phyloP scores from a whole-genome alignment of 768 basidiomycete species.

The Tubosaeta brunneosetosa region DNA sequence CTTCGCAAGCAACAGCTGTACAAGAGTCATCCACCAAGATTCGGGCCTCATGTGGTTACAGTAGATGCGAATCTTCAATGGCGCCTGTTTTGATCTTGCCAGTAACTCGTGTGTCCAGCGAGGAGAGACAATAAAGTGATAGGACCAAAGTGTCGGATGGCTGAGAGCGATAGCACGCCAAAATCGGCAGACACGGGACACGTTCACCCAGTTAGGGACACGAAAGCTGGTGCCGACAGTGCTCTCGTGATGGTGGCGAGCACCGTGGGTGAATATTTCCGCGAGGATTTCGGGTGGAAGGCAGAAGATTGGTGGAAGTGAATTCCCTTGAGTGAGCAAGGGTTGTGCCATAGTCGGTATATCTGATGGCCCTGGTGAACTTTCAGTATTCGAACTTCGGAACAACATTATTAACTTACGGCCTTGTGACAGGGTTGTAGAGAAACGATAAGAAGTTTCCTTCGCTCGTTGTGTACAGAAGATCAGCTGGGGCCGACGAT shows the following conservation, averaged over 20 bases:
- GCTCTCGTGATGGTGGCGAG: neutral
- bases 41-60: neutral
- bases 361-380: no score
- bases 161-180: neutral
- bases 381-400: no score
- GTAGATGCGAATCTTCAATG: neutral
- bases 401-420: no score
- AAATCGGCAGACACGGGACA: neutral
- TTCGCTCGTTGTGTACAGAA: no score
- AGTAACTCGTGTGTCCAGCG: neutral
- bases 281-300: neutral
- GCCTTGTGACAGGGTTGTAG: no score
- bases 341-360: no score
- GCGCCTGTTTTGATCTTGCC: neutral
- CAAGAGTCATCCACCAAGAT: no score
- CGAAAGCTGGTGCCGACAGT: neutral
- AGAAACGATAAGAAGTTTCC: no score
- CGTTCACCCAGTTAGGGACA: neutral
- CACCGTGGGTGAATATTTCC: neutral
- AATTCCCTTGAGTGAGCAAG: neutral
- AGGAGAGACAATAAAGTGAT: neutral
- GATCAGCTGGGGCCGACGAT: no score
- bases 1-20: no score
- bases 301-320: neutral
- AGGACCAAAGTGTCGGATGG: neutral